Conservation (phyloP, 1,139 yeast genomes). For the Pichiaceae sp. region DNA sequence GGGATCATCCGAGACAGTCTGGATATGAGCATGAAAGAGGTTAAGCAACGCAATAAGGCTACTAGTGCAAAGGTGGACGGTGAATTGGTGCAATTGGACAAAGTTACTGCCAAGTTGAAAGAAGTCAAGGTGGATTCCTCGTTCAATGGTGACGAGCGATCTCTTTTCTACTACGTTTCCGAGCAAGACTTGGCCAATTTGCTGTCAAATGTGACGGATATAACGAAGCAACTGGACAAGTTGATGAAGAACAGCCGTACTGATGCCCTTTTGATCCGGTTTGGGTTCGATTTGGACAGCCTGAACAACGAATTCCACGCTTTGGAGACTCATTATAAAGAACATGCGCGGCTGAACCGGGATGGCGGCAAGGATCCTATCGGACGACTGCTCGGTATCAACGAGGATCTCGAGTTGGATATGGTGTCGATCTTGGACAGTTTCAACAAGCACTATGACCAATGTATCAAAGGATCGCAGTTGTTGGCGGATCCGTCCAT, state of each 20-base stretch:
- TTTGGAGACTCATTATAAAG: conserved; percentile 10
- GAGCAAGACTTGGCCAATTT: conserved; percentile 29
- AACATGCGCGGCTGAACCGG: conserved; percentile 9
- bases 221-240: conserved; percentile 19
- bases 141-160: conserved; percentile 3
- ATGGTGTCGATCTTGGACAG: conserved; percentile 63
- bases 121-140: conserved; percentile 11
- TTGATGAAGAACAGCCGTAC: conserved; percentile 13
- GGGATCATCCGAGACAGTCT: conserved; percentile 25
- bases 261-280: conserved; percentile 16
- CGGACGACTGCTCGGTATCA: conserved; percentile 18
- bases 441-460: conserved; percentile 76
- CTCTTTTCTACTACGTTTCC: conserved; percentile 36
- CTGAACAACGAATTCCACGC: conserved; percentile 13
- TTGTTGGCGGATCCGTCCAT: conserved; percentile 21
- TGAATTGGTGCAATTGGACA: conserved; percentile 20
- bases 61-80: conserved; percentile 10
- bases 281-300: conserved; percentile 15
- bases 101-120: conserved; percentile 17
- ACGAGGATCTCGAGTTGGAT: conserved; percentile 54
- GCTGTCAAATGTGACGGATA: conserved; percentile 22
- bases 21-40: conserved; percentile 17
- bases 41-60: conserved; percentile 19
- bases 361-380: conserved; percentile 11
- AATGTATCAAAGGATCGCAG: conserved; percentile 41